Base-by-base conservation (phyloP, 441 rosid genomes). In the Pelargonium myrrhifolium region DNA sequence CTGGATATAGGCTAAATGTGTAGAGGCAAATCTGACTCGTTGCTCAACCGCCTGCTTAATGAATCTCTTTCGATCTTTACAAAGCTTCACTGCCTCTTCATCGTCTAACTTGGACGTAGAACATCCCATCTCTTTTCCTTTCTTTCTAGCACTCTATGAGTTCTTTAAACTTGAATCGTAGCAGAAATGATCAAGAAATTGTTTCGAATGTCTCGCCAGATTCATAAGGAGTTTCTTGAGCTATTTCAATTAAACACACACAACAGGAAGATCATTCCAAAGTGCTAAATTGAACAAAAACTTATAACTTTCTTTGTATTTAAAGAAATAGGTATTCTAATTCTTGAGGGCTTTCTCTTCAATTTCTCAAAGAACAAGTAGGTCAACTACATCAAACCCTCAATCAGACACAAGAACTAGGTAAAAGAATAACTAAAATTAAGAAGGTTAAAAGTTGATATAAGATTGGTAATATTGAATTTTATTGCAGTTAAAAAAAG, bases 11-110 rank as follows among this genome's bases (percentile, higher is more conserved):
- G 98, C 93, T 56, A 84, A 65, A 71, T 90, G 99, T 26, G 87
- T 81, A 10, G 92, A 77, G 21, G 97, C 95, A 65, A 95, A 89
- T 67, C 82, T 75, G n/a, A 86, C 82, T 79, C 98, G 82, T 68
- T 92, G 87, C 82, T 90, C 93, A 6, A 92, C 79, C 0, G 95
- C 99, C 73, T 92, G 95, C 76, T 90, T 95, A 69, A 95, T 89
- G 82, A 90, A 95, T 62, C 74, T 79, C 79, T 89, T 95, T 66
- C 98, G 68, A 74, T 92, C 98, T 78, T 83, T 90, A 80, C 98
- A 95, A 67, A 95, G 92, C 82, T 84, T 89, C 78, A 95, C 94
- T 9, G 87, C 92, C 75, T 95, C 98, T 74, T 92, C 96, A 66
- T 92, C 90, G 10, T 95, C 97, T 65, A 92, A 73, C 76, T 85